These are phyloP conservation scores for Aspergillus felis DNA, from an alignment of 2,329 filamentous ascomycete genomes.

Conservation along the genomic window DNA sequence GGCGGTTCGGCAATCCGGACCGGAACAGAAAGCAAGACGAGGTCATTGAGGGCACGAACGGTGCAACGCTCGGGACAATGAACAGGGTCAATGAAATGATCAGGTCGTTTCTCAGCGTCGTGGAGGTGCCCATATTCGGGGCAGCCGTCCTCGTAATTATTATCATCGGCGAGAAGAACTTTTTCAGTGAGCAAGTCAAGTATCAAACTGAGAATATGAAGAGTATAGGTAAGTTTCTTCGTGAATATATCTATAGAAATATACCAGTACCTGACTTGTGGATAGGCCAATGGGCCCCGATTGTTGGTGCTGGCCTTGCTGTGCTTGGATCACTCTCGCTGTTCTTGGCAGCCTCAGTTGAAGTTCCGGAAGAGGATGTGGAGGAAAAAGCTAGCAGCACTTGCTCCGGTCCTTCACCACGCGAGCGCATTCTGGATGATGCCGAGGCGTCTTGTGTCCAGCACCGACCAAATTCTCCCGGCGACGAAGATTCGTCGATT, in stretches of 20 bases:
- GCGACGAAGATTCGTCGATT: background rate
- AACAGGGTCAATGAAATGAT: slow-evolving; percentile 38
- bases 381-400: slow-evolving; percentile 45
- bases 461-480: background rate
- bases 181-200: background rate
- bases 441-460: background rate
- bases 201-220: background rate
- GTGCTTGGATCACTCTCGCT: slow-evolving; percentile 58
- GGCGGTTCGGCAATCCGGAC: slow-evolving; percentile 32
- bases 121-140: slow-evolving; percentile 58
- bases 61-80: slow-evolving; percentile 51
- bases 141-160: slow-evolving; percentile 22
- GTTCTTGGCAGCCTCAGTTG: slow-evolving; percentile 40
- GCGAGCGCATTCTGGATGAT: background rate
- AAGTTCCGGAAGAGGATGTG: slow-evolving; percentile 19
- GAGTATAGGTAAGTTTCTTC: background rate
- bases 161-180: background rate
- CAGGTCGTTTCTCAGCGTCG: slow-evolving; percentile 33
- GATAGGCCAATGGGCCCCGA: slow-evolving; percentile 33
- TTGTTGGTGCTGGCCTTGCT: slow-evolving; percentile 55
- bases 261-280: slow-evolving; percentile 29
- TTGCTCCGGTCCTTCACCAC: background rate
- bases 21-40: slow-evolving; percentile 31
- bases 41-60: slow-evolving; percentile 52
- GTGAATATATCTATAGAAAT: slow-evolving; percentile 24